A percentile compares a stretch with the other conserved stretches of the same genome.
phyloP scores from a whole-genome alignment of 1,284 basidiomycete species.

The Ustilago bromivora region DNA sequence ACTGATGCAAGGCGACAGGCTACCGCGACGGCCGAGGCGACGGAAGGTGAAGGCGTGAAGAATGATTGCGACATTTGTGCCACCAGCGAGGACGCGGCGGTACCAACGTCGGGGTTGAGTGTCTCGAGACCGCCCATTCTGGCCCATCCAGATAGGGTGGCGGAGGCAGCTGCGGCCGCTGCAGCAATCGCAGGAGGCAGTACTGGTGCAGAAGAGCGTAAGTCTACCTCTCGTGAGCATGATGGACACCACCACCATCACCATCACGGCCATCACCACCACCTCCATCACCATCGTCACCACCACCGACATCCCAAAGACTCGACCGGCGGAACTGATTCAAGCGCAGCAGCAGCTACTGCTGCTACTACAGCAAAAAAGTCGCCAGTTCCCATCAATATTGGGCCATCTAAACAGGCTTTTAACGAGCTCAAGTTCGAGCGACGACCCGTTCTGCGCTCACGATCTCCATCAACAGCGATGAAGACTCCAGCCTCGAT shows the following conservation, averaged over 20 bases:
- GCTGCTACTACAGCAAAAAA: slow-evolving; percentile 1
- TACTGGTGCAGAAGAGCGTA: slow-evolving; percentile 2
- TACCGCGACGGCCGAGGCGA: neutral
- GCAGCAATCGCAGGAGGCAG: slow-evolving; percentile 21
- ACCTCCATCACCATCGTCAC: slow-evolving; percentile 30
- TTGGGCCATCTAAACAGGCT: neutral
- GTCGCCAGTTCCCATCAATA: slow-evolving; percentile 17
- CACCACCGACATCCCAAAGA: slow-evolving; percentile 24
- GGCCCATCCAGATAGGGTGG: slow-evolving; percentile 30
- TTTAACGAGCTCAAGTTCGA: slow-evolving; percentile 56
- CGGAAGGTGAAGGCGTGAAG: neutral
- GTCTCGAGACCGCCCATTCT: slow-evolving; percentile 23
- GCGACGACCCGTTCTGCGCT: slow-evolving; percentile 56
- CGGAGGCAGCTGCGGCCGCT: slow-evolving; percentile 23
- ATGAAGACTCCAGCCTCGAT: slow-evolving; percentile 8
- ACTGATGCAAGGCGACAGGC: slow-evolving; percentile 17
- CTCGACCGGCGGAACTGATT: slow-evolving; percentile 4
- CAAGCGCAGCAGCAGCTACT: neutral
- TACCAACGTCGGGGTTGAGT: slow-evolving; percentile 22
- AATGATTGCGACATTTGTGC: neutral
- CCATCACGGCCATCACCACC: slow-evolving; percentile 23
- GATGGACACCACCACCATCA: slow-evolving; percentile 29
- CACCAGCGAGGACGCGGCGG: neutral
- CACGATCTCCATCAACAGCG: slow-evolving; percentile 51
- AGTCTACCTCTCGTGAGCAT: neutral